Base-by-base conservation (phyloP, 2,329 filamentous ascomycete genomes). In the Spiromastix sp. region DNA sequence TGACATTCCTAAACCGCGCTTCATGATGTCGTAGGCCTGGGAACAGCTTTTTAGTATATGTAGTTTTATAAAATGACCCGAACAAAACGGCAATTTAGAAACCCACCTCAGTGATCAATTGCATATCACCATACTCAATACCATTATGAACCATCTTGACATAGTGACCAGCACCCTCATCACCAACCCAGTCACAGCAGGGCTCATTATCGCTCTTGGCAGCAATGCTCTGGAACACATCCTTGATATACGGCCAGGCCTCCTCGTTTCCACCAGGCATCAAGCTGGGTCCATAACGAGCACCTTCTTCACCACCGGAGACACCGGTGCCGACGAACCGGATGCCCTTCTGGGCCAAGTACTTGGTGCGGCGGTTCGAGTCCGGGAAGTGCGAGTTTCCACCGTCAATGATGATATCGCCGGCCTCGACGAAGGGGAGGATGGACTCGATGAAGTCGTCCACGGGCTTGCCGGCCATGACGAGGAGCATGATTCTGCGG, bases 121-220 rank as follows among this genome's bases (percentile, higher is more conserved):
- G 91, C 91, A 98, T 98, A 72, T 98, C 91, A 79, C 91, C 91
- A 64, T 98, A 98, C 72, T 98, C 91, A 56, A 98, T 98, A 77
- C 91, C 91, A 71, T 98, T 98, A 81, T 98, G 91, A 46, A 98
- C 91, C 91, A 98, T 98, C 84, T 98, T 98, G 74, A 98, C 89
- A 75, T 95, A 98, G 80, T 98, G 91, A 55, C 91, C 91, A 69
- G 91, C 85, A 78, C 91, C 91, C 67, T 96, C 86, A 69, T 96
- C 91, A 71, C 91, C 91, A 55, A 98, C 91, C 91, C 91, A 98
- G 69, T 98, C 91, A 62, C 91, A 98, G 79, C 91, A 98, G 48
- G 91, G 71, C 76, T 98, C 91, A 56, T 80, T 81, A 57, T 95
- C 89, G 66, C 84, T 93, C 79, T 98, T 96, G 66, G 91, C 91